Percentiles rank a stretch among this genome's conserved stretches.
phyloP scores from a whole-genome alignment of 1,284 basidiomycete species.

The Entoloma clypeatum region DNA sequence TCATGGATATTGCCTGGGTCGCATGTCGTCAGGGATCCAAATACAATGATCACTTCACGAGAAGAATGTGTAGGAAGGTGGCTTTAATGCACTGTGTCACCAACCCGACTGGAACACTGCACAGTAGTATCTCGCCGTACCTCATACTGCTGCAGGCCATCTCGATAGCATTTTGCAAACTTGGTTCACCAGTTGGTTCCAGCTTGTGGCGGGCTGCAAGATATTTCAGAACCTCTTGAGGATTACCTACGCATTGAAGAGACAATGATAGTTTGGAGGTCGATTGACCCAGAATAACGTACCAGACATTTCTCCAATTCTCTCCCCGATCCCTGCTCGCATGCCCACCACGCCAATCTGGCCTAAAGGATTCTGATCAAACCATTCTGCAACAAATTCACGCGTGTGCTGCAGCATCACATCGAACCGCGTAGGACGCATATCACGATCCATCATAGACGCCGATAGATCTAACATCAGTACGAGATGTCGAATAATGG shows the following conservation, averaged over 20 bases:
- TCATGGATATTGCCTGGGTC: conserved; percentile 97
- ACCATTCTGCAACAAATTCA: conserved; percentile 95
- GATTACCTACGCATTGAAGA: conserved; percentile 64
- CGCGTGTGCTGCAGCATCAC: conserved; percentile 85
- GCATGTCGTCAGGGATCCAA: conserved; percentile 93
- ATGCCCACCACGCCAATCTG: conserved; percentile 94
- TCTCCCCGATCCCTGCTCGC: conserved; percentile 83
- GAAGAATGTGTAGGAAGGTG: conserved; percentile 96
- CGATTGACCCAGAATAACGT: conserved; percentile 21
- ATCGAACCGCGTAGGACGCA: conserved; percentile 91
- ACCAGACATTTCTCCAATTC: conserved; percentile 89
- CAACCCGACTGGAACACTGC: too few species aligned
- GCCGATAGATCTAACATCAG: conserved; percentile 87
- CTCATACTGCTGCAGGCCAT: conserved; percentile 92
- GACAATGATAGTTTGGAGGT: conserved; percentile 5
- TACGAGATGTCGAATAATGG: conserved; percentile 94
- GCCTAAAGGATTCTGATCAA: conserved; percentile 99
- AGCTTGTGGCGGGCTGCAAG: conserved; percentile 86
- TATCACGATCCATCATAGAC: conserved; percentile 93
- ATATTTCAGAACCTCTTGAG: conserved; percentile 85
- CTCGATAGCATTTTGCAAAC: conserved; percentile 93
- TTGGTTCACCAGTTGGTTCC: conserved; percentile 90
- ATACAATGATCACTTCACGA: conserved; percentile 90
- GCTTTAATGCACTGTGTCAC: conserved; percentile 36
- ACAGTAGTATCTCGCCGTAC: too few species aligned